Conservation (phyloP, 2,329 filamentous ascomycete genomes). For the Monilinia fructigena region DNA sequence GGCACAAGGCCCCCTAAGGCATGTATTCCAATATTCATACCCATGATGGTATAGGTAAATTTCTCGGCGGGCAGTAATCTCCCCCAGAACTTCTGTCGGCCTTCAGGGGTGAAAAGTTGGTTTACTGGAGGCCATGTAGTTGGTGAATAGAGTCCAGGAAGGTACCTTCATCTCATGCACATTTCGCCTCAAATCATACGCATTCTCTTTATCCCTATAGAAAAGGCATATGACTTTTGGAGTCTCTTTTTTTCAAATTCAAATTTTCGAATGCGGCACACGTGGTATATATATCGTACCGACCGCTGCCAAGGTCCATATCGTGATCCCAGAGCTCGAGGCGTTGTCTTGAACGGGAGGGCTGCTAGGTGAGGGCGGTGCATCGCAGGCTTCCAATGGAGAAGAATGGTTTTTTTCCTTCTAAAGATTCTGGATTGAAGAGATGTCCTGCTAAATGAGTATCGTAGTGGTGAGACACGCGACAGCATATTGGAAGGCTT, state of each 20-base stretch:
- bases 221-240: neutral
- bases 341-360: neutral
- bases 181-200: constrained; percentile 11
- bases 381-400: neutral
- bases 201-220: neutral
- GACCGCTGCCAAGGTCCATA: constrained; percentile 12
- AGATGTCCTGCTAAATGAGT: neutral
- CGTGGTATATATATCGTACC: constrained; percentile 1
- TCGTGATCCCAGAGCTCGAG: neutral
- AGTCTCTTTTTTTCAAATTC: constrained; percentile 12
- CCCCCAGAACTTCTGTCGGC: constrained; percentile 6
- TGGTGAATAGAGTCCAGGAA: neutral
- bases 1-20: neutral
- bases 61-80: constrained; percentile 1
- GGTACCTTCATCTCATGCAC: neutral
- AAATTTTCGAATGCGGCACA: constrained; percentile 7
- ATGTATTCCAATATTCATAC: constrained; percentile 5
- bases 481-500: neutral
- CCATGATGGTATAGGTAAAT: constrained; percentile 12
- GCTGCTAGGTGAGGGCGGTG: neutral
- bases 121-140: constrained; percentile 8
- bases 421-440: neutral
- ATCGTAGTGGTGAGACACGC: neutral
- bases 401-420: neutral
- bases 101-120: neutral